Conservation (phyloP, 805 yeast genomes). For the Yarrowia alimentaria region DNA sequence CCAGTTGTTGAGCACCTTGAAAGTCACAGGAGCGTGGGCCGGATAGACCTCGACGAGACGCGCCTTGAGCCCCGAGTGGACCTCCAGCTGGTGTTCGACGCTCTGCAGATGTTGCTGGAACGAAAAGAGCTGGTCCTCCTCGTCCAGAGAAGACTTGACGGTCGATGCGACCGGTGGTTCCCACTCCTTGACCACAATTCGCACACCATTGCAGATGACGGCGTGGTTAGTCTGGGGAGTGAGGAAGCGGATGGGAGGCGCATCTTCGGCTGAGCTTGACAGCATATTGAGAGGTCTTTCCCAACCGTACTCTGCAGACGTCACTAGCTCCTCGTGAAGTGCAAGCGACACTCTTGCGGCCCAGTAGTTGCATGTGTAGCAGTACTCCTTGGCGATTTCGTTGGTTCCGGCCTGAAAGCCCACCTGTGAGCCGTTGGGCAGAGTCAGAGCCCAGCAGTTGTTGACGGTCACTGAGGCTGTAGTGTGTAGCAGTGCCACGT, state of each 20-base stretch:
- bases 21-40: not conserved
- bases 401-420: conserved; percentile 60
- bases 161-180: conserved; percentile 36
- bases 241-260: no score
- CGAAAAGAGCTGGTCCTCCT: conserved; percentile 43
- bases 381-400: conserved; percentile 65
- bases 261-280: not conserved
- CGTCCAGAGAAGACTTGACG: conserved; percentile 34
- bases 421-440: conserved; percentile 29
- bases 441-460: conserved; percentile 37
- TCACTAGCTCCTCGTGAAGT: conserved; percentile 67
- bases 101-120: conserved; percentile 43
- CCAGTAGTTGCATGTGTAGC: conserved; percentile 84
- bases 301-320: conserved; percentile 83
- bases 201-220: conserved; percentile 30
- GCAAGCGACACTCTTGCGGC: conserved; percentile 78
- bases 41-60: conserved; percentile 33
- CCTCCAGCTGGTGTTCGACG: conserved; percentile 43
- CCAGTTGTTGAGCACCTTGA: conserved; percentile 35
- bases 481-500: conserved; percentile 49
- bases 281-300: conserved; percentile 28
- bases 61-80: conserved; percentile 46
- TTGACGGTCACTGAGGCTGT: conserved; percentile 34
- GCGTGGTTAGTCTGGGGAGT: conserved; percentile 23
- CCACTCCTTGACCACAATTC: conserved; percentile 38